phyloP scores from a whole-genome alignment of 2,329 filamentous ascomycete genomes.

The Knufia petricola region DNA sequence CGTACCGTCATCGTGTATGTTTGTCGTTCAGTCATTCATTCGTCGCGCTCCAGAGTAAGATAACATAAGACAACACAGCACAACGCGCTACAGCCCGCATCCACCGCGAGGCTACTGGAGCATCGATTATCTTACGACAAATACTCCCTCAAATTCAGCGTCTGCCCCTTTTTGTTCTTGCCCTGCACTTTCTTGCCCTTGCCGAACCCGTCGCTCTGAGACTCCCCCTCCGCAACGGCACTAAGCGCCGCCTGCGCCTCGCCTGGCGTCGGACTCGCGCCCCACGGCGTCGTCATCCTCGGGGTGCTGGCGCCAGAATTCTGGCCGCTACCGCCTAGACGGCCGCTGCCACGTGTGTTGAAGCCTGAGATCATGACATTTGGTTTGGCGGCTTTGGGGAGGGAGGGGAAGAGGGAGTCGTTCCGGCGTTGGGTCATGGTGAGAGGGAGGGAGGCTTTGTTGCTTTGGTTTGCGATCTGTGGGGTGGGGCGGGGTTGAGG shows the following conservation, averaged over 20 bases:
- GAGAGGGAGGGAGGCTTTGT: slow-evolving; percentile 11
- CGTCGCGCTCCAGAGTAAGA: too few relatives aligned
- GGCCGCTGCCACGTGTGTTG: slow-evolving; percentile 35
- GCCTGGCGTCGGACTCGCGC: slow-evolving; percentile 16
- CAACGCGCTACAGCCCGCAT: too few relatives aligned
- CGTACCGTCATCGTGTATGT: too few relatives aligned
- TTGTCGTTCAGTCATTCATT: too few relatives aligned
- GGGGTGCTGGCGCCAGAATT: slow-evolving; percentile 25
- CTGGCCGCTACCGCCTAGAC: slow-evolving; percentile 29
- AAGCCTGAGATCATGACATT: slow-evolving; percentile 41
- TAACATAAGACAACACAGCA: too few relatives aligned
- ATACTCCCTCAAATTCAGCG: slow-evolving; percentile 19
- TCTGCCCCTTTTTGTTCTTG: slow-evolving; percentile 34
- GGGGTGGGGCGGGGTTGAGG: slow-evolving; percentile 12
- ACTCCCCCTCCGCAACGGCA: slow-evolving; percentile 15
- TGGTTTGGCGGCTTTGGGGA: slow-evolving; percentile 67
- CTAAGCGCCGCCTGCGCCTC: slow-evolving; percentile 17
- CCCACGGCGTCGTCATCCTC: slow-evolving; percentile 31
- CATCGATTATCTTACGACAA: background rate
- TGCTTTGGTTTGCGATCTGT: slow-evolving; percentile 8
- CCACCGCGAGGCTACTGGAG: too few relatives aligned
- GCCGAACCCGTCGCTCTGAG: slow-evolving; percentile 13
- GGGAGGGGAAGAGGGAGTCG: slow-evolving; percentile 66
- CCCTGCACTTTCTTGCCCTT: slow-evolving; percentile 27
- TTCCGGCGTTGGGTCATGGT: slow-evolving; percentile 25